Evolutionary conservation across 805 yeast species (phyloP).

Genomic region (Pichia membranifaciens): DNA sequence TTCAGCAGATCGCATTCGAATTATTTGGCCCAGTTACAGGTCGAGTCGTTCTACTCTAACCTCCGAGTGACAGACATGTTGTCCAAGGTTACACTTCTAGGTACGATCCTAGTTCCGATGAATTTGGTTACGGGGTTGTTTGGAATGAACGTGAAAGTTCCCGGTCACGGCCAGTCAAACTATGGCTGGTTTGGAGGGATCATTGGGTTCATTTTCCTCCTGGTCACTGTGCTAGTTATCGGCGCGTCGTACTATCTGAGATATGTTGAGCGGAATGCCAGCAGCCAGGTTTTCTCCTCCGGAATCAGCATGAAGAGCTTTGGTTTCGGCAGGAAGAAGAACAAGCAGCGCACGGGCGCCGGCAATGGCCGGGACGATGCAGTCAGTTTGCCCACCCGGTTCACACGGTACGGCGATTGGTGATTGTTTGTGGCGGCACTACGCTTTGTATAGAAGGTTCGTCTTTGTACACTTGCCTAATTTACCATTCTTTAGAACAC

Average conservation of each 20-base stretch:
- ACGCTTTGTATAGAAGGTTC: no score
- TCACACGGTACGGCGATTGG: constrained; percentile 30
- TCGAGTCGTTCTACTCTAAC: constrained; percentile 82
- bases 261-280: constrained; percentile 16
- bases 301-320: constrained; percentile 27
- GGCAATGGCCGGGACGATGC: constrained; percentile 18
- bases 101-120: constrained; percentile 86
- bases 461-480: no score
- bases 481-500: no score
- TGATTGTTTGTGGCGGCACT: constrained; percentile 1
- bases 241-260: constrained; percentile 25
- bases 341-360: constrained; percentile 10
- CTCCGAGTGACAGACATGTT: constrained; percentile 81
- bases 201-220: constrained; percentile 26
- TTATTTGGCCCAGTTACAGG: constrained; percentile 90
- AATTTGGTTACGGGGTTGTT: constrained; percentile 86
- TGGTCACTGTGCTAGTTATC: constrained; percentile 20
- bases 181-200: constrained; percentile 51
- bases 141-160: constrained; percentile 92
- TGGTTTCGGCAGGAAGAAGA: constrained; percentile 25
- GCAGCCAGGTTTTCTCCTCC: constrained; percentile 7
- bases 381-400: constrained; percentile 28
- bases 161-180: constrained; percentile 47
- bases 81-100: constrained; percentile 82
- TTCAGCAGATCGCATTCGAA: constrained; percentile 88